Percentiles rank a stretch among this genome's conserved stretches.
These are phyloP conservation scores for Periconia macrospinosa DNA, from an alignment of 2,329 filamentous ascomycete genomes.

Conservation along the genomic window DNA sequence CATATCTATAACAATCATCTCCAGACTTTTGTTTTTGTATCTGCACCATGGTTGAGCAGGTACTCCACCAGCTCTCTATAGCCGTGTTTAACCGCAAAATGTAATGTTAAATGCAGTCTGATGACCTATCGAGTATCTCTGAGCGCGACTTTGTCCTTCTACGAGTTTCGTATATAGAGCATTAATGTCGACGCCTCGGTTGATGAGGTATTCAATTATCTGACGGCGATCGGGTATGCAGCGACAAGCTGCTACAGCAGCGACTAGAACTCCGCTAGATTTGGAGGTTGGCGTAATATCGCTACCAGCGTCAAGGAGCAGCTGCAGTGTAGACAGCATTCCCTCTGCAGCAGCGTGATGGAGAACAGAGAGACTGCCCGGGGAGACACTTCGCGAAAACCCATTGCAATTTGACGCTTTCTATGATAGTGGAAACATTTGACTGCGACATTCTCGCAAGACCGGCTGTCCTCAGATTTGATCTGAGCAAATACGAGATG, in stretches of 20 bases:
- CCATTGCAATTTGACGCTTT: slow-evolving; percentile 34
- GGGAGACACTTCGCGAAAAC: slow-evolving; percentile 43
- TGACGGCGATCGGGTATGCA: not conserved
- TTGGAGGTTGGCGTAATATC: not conserved
- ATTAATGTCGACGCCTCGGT: not conserved
- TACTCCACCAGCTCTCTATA: not conserved
- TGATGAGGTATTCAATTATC: not conserved
- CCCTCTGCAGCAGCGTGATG: not conserved
- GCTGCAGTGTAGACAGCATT: not conserved
- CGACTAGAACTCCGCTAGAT: not conserved
- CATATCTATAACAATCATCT: not conserved
- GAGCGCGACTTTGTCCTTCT: not conserved
- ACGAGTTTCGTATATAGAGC: not conserved
- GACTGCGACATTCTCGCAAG: slow-evolving; percentile 9
- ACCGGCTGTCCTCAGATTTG: slow-evolving; percentile 3
- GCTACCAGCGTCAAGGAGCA: not conserved
- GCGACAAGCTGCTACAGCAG: not conserved
- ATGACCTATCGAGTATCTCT: not conserved
- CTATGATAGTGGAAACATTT: slow-evolving; percentile 28
- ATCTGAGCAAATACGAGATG: slow-evolving; percentile 11
- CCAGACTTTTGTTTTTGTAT: not conserved
- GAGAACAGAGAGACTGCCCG: slow-evolving; percentile 23
- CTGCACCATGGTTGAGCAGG: not conserved
- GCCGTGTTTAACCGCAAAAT: not conserved
- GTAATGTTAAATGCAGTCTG: not conserved